These are phyloP conservation scores for Raddia distichophylla DNA, from an alignment of 176 grass and related monocot species.

Conservation along the genomic window DNA sequence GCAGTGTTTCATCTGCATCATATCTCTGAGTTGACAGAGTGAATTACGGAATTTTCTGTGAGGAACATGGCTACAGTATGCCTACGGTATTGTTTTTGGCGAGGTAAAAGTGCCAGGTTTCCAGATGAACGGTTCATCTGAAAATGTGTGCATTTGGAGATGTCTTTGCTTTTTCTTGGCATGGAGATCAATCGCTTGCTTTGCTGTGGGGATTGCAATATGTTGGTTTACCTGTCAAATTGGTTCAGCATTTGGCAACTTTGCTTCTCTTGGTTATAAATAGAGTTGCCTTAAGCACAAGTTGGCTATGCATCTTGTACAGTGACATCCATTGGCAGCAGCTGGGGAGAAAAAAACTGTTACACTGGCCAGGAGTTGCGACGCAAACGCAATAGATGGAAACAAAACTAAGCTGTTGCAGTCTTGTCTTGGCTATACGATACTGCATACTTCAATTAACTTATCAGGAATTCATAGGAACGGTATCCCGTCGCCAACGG, in stretches of 20 bases:
- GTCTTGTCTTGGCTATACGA: background rate
- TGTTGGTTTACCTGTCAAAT: background rate
- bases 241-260: background rate
- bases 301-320: background rate
- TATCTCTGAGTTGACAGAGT: slow-evolving; percentile 12
- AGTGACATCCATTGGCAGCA: background rate
- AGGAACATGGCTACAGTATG: background rate
- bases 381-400: background rate
- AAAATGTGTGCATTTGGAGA: background rate
- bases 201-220: background rate
- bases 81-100: background rate
- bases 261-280: background rate
- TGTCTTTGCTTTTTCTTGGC: background rate
- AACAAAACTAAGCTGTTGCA: background rate
- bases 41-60: background rate
- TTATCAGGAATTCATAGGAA: too few relatives aligned
- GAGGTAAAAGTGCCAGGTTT: background rate
- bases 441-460: background rate
- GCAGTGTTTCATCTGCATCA: slow-evolving; percentile 42
- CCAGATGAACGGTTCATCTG: background rate
- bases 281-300: background rate
- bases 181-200: background rate
- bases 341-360: background rate
- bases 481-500: too few relatives aligned
- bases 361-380: background rate